phyloP scores from a whole-genome alignment of 2,329 filamentous ascomycete genomes.

The Pseudocercospora cruenta region DNA sequence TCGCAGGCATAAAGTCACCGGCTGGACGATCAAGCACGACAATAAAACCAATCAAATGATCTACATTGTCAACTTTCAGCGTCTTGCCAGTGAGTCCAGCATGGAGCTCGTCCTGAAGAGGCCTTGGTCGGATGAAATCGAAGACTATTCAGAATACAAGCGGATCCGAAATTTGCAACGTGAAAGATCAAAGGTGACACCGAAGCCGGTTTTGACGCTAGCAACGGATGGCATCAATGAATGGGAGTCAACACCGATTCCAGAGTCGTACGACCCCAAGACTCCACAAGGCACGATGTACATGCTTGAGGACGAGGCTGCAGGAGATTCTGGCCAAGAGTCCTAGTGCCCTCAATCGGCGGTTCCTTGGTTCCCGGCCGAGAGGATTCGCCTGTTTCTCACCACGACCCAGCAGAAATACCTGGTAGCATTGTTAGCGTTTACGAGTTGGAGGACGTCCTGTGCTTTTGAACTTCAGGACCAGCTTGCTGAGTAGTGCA shows the following conservation, averaged over 20 bases:
- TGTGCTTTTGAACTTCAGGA: not conserved
- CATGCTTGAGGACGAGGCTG: not conserved
- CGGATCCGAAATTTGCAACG: slow-evolving; percentile 37
- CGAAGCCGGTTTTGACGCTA: not conserved
- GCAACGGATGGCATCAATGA: not conserved
- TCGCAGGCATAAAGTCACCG: slow-evolving; percentile 41
- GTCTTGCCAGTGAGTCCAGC: slow-evolving; percentile 35
- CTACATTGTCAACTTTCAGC: slow-evolving; percentile 47
- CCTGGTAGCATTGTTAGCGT: not conserved
- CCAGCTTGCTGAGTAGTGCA: not conserved
- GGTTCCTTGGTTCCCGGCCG: not conserved
- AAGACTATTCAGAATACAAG: slow-evolving; percentile 55
- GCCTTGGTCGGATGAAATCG: slow-evolving; percentile 49
- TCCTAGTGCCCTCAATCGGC: not conserved
- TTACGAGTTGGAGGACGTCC: not conserved
- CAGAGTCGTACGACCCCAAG: not conserved
- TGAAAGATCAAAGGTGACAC: slow-evolving; percentile 5
- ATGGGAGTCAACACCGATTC: not conserved
- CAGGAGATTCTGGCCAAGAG: not conserved
- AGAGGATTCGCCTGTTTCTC: not conserved
- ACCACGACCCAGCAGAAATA: not conserved
- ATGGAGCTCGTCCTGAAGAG: slow-evolving; percentile 44
- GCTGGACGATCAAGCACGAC: slow-evolving; percentile 46
- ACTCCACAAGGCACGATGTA: not conserved
- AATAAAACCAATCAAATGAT: slow-evolving; percentile 33